Conservation (phyloP, 768 basidiomycete genomes). For the Sarcodon aspratus region DNA sequence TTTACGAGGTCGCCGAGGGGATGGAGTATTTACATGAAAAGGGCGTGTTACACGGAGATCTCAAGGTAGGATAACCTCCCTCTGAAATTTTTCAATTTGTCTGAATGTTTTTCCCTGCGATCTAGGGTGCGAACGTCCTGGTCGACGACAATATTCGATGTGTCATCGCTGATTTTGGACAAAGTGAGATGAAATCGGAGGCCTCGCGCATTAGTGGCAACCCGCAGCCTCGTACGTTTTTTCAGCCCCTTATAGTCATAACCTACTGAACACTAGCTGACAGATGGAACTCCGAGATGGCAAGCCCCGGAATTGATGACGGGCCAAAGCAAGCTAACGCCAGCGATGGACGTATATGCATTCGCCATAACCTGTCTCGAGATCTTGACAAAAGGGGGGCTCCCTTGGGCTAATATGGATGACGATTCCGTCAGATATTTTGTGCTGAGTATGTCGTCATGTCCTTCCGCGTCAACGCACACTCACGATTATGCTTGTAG, state of each 20-base stretch:
- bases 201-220: conserved; percentile 48
- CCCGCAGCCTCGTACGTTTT: conserved; percentile 16
- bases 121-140: conserved; percentile 62
- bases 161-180: conserved; percentile 75
- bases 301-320: conserved; percentile 28
- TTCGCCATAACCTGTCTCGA: conserved; percentile 26
- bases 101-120: neutral
- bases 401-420: conserved; percentile 20
- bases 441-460: conserved; percentile 14
- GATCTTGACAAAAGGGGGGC: conserved; percentile 21
- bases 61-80: conserved; percentile 41
- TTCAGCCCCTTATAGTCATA: neutral
- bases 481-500: conserved; percentile 5
- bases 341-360: conserved; percentile 26
- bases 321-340: conserved; percentile 18
- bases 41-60: conserved; percentile 68
- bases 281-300: conserved; percentile 46
- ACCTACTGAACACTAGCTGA: conserved; percentile 1
- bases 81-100: neutral
- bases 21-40: conserved; percentile 71
- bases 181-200: conserved; percentile 71
- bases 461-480: neutral
- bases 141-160: conserved; percentile 58
- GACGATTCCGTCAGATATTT: conserved; percentile 18
- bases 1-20: conserved; percentile 67